phyloP scores from a whole-genome alignment of 2,329 filamentous ascomycete species.

The Cadophora sp. region DNA sequence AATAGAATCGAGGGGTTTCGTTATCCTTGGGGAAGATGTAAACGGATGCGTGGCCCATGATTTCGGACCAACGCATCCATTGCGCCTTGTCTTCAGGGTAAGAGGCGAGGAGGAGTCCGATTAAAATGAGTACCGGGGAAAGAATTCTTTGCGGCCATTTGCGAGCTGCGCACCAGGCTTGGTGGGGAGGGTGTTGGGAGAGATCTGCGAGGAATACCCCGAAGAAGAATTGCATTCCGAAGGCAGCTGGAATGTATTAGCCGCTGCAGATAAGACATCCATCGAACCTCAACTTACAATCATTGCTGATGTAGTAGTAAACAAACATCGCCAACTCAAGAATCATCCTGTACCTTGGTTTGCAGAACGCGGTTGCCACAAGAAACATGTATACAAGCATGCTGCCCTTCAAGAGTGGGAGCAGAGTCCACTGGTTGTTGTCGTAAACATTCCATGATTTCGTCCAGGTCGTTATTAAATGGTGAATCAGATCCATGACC shows the following conservation, averaged over 20 bases:
- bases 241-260: conserved; percentile 46
- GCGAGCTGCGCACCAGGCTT: conserved; percentile 52
- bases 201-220: conserved; percentile 68
- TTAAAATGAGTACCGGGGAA: conserved; percentile 55
- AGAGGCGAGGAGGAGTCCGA: conserved; percentile 64
- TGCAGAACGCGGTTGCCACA: conserved; percentile 56
- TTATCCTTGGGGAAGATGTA: conserved; percentile 54
- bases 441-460: conserved; percentile 58
- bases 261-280: not conserved
- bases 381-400: conserved; percentile 61
- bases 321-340: conserved; percentile 53
- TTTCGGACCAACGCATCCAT: conserved; percentile 60
- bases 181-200: conserved; percentile 57
- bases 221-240: conserved; percentile 65
- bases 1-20: conserved; percentile 57
- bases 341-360: conserved; percentile 56
- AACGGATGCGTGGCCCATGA: conserved; percentile 50
- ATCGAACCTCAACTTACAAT: conserved; percentile 33
- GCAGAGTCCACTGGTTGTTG: conserved; percentile 63
- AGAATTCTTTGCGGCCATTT: conserved; percentile 53
- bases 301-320: conserved; percentile 51
- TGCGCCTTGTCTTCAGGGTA: conserved; percentile 63
- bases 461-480: conserved; percentile 59
- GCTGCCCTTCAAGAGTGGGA: conserved; percentile 60
- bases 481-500: conserved; percentile 51